These are phyloP conservation scores for Spraguea lophii DNA, from an alignment of 371 early-diverging fungal species.

Conservation along the genomic window DNA sequence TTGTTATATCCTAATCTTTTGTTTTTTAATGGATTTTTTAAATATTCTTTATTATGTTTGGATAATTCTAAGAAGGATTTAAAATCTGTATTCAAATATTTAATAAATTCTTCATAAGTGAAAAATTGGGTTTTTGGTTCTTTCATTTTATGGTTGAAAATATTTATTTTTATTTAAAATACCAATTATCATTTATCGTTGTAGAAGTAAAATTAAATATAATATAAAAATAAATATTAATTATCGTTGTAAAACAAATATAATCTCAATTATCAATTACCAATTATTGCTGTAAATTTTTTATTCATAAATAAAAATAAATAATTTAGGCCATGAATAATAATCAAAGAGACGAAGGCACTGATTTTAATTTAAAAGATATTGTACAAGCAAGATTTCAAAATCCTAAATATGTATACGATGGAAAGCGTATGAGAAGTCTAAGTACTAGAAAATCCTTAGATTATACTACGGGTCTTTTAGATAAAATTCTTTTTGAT, in stretches of 20 bases:
- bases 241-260: no score
- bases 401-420: slow-evolving; percentile 37
- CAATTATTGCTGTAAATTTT: no score
- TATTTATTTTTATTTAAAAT: no score
- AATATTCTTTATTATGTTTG: background rate
- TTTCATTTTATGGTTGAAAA: background rate
- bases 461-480: slow-evolving; percentile 70
- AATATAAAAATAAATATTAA: no score
- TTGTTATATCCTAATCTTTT: slow-evolving; percentile 5
- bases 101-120: background rate
- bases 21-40: slow-evolving; percentile 3
- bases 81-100: background rate
- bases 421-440: slow-evolving; percentile 72
- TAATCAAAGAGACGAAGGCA: no score
- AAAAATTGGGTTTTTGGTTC: background rate
- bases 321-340: no score
- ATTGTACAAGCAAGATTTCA: slow-evolving; percentile 28
- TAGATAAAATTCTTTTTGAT: slow-evolving; percentile 45
- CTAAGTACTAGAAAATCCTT: slow-evolving; percentile 74
- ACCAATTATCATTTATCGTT: no score
- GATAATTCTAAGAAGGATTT: background rate
- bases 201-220: no score
- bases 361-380: slow-evolving; percentile 31
- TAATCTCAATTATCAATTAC: no score
- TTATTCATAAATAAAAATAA: no score